A percentile compares a stretch with the other conserved stretches of the same genome.
Evolutionary conservation across 129 eudicot species (phyloP).

Genomic region (Tagetes erecta): DNA sequence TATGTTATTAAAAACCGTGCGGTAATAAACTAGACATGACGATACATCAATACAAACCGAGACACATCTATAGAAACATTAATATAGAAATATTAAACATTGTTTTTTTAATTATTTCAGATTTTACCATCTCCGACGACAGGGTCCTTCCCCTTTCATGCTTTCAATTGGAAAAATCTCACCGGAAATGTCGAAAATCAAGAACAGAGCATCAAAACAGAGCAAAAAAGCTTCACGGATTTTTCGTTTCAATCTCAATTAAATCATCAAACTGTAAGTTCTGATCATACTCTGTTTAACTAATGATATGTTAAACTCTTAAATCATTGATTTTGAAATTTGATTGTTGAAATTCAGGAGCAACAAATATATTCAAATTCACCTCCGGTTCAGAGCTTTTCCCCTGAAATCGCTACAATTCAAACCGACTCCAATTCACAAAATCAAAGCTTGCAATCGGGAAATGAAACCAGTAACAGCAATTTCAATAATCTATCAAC

Average conservation of each 20-base stretch:
- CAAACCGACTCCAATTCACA: slow-evolving; percentile 46
- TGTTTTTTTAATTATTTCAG: slow-evolving; percentile 38
- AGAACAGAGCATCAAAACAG: slow-evolving; percentile 50
- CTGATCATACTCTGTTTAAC: neutral
- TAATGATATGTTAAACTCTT: no score
- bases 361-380: slow-evolving; percentile 25
- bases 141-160: slow-evolving; percentile 64
- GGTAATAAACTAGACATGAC: no score
- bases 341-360: slow-evolving; percentile 36
- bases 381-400: slow-evolving; percentile 42
- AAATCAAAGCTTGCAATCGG: slow-evolving; percentile 40
- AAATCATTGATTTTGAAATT: neutral
- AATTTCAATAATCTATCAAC: slow-evolving; percentile 30
- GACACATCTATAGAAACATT: no score
- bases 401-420: slow-evolving; percentile 53
- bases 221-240: slow-evolving; percentile 53
- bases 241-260: slow-evolving; percentile 69
- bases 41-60: no score
- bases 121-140: slow-evolving; percentile 93
- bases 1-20: no score
- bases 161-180: slow-evolving; percentile 61
- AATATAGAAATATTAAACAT: no score
- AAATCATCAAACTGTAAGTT: slow-evolving; percentile 31
- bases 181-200: slow-evolving; percentile 25
- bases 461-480: slow-evolving; percentile 14